Conservation (phyloP, 768 basidiomycete species). For the Nidularia sp. region DNA sequence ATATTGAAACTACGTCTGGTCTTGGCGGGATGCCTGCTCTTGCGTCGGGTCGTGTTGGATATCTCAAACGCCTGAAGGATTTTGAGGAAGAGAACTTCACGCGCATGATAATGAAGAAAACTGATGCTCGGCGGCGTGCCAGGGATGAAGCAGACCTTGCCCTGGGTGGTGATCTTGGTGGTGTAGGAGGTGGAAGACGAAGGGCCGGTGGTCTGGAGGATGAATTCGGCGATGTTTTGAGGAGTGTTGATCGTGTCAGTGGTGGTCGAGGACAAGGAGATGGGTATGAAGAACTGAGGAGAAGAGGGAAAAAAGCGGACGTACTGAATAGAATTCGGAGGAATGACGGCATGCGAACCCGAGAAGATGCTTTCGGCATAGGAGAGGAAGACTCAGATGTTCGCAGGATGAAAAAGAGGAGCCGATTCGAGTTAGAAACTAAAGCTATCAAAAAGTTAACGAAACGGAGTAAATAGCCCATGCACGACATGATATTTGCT, state of each 20-base stretch:
- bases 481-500: too few relatives aligned
- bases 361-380: conserved; percentile 14
- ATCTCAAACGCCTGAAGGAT: conserved; percentile 75
- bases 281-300: conserved; percentile 80
- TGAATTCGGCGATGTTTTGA: conserved; percentile 80
- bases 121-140: conserved; percentile 64
- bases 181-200: conserved; percentile 39
- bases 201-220: conserved; percentile 73
- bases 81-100: conserved; percentile 97
- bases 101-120: conserved; percentile 86
- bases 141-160: conserved; percentile 88
- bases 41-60: conserved; percentile 65
- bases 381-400: conserved; percentile 20
- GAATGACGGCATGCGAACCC: conserved; percentile 15
- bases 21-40: conserved; percentile 59
- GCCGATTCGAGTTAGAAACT: conserved; percentile 45
- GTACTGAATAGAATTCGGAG: conserved; percentile 56
- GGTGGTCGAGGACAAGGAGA: conserved; percentile 43
- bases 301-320: conserved; percentile 59
- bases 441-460: conserved; percentile 32
- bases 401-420: conserved; percentile 34
- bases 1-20: conserved; percentile 69
- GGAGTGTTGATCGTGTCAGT: conserved; percentile 48
- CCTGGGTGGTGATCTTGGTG: conserved; percentile 63
- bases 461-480: not conserved